A percentile compares a stretch with the other conserved stretches of the same genome.
Conservation (phyloP, 2,329 filamentous ascomycete species). For the Beauveria asiatica region DNA sequence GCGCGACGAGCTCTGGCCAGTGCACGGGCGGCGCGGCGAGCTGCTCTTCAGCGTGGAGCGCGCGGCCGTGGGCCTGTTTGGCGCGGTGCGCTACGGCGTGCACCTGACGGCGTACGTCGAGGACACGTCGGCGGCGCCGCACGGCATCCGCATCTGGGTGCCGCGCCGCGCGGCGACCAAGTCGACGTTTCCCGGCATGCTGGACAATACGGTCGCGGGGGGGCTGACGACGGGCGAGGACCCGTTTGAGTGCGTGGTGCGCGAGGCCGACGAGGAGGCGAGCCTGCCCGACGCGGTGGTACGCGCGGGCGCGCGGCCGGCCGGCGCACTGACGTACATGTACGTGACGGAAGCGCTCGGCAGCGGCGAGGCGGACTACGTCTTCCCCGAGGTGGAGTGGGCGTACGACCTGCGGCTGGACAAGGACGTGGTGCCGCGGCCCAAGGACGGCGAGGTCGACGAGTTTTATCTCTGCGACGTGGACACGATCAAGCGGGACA, state of each 20-base stretch:
- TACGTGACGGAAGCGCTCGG: constrained; percentile 68
- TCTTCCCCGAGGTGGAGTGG: constrained; percentile 89
- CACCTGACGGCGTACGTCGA: constrained; percentile 70
- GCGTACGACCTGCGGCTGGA: constrained; percentile 81
- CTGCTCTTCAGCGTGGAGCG: constrained; percentile 70
- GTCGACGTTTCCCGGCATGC: constrained; percentile 80
- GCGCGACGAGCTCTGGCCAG: constrained; percentile 72
- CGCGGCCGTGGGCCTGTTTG: constrained; percentile 64
- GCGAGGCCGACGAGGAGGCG: constrained; percentile 86
- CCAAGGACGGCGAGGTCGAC: constrained; percentile 84
- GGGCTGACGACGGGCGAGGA: constrained; percentile 69
- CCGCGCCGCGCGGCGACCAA: constrained; percentile 68
- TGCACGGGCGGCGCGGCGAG: constrained; percentile 57
- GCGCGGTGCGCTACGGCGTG: constrained; percentile 68
- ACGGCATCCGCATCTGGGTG: constrained; percentile 73
- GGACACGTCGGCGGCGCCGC: constrained; percentile 22
- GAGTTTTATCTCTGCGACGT: constrained; percentile 71
- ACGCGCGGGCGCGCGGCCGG: constrained; percentile 45
- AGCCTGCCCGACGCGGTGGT: constrained; percentile 65
- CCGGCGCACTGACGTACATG: constrained; percentile 74
- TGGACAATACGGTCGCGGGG: constrained; percentile 90
- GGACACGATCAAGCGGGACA: constrained; percentile 61
- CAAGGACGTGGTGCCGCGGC: constrained; percentile 57
- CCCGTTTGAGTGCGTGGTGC: constrained; percentile 71
- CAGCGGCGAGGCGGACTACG: constrained; percentile 70